These are phyloP conservation scores for Flaveria brownii DNA, from an alignment of 129 eudicot species.

Conservation along the genomic window DNA sequence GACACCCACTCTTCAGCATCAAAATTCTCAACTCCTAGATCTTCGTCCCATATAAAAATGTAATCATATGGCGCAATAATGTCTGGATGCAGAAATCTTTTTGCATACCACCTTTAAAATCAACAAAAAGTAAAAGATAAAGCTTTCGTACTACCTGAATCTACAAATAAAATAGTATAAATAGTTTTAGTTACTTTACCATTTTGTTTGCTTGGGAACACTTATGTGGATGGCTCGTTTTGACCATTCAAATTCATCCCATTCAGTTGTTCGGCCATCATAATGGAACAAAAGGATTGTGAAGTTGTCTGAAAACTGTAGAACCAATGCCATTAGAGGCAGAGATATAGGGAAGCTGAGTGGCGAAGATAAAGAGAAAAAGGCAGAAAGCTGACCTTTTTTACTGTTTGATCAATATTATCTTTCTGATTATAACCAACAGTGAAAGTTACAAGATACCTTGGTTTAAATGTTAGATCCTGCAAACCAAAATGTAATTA, in stretches of 20 bases:
- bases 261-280: slow-evolving; percentile 77
- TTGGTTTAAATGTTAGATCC: slow-evolving; percentile 70
- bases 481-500: slow-evolving; percentile 38
- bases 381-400: slow-evolving; percentile 53
- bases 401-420: slow-evolving; percentile 72
- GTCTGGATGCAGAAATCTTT: slow-evolving; percentile 93
- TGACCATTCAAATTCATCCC: slow-evolving; percentile 97
- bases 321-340: slow-evolving; percentile 19
- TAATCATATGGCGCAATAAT: slow-evolving; percentile 91
- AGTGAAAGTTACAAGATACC: slow-evolving; percentile 85
- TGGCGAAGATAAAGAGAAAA: not conserved
- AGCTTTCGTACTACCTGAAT: not conserved
- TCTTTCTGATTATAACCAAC: slow-evolving; percentile 79
- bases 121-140: slow-evolving; percentile 14
- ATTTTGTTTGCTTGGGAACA: slow-evolving; percentile 82
- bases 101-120: slow-evolving; percentile 86
- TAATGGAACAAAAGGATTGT: slow-evolving; percentile 85
- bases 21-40: slow-evolving; percentile 86
- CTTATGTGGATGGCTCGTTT: slow-evolving; percentile 80
- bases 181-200: slow-evolving; percentile 43
- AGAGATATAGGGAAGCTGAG: not conserved
- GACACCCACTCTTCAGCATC: slow-evolving; percentile 83
- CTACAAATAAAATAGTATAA: not conserved
- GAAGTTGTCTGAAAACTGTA: slow-evolving; percentile 82
- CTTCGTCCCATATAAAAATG: slow-evolving; percentile 97